Conservation (phyloP, 108 stramenopile species). For the Discostella stelligeroides region DNA sequence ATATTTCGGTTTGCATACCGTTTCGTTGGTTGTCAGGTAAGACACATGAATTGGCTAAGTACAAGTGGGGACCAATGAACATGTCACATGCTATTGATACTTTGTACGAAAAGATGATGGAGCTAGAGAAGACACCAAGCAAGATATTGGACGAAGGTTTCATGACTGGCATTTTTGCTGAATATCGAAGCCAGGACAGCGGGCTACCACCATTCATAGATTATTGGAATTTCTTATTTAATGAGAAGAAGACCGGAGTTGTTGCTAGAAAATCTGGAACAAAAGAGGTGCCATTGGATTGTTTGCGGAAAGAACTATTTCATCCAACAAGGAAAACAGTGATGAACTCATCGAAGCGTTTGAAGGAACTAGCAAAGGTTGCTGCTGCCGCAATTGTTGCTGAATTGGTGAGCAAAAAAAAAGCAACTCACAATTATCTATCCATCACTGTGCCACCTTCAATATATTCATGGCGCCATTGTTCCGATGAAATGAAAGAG, state of each 20-base stretch:
- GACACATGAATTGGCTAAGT: constrained; percentile 19
- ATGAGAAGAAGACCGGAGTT: constrained; percentile 11
- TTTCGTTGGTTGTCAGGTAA: constrained; percentile 27
- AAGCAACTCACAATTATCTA: constrained; percentile 34
- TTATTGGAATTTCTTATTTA: constrained; percentile 1
- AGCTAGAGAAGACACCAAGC: not conserved
- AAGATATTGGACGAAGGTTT: constrained; percentile 18
- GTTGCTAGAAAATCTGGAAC: constrained; percentile 5
- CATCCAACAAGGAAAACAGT: not conserved
- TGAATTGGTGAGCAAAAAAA: constrained; percentile 18
- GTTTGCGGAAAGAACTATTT: constrained; percentile 2
- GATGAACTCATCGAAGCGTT: not conserved
- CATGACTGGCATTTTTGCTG: constrained; percentile 24
- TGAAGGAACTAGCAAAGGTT: not conserved
- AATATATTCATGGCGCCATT: constrained; percentile 1
- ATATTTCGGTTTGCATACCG: constrained; percentile 21
- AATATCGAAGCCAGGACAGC: not conserved
- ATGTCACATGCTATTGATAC: constrained; percentile 31
- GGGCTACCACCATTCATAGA: constrained; percentile 11
- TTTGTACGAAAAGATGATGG: constrained; percentile 12
- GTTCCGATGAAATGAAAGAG: constrained; percentile 3
- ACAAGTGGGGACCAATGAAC: constrained; percentile 13
- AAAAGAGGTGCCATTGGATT: constrained; percentile 2
- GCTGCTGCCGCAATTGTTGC: constrained; percentile 6
- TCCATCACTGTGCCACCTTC: not conserved